Conservation (phyloP, 75 land plant genomes). For the Pinus tabuliformis region DNA sequence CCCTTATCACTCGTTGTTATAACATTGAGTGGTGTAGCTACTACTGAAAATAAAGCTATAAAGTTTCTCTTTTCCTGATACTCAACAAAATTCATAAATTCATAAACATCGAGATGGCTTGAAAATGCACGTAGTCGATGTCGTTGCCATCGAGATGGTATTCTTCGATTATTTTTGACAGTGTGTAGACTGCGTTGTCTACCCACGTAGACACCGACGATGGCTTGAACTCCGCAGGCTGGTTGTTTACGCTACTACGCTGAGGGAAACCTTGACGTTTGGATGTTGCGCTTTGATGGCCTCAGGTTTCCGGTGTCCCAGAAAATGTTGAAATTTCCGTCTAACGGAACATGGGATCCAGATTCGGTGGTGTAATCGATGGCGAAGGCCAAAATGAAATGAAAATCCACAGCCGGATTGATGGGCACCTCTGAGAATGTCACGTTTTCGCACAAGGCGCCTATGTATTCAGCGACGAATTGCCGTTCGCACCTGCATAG, state of each 20-base stretch:
- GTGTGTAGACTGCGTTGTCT: conserved; percentile 32
- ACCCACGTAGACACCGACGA: conserved; percentile 23
- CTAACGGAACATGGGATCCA: conserved; percentile 13
- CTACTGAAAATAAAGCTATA: no score
- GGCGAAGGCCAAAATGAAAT: conserved; percentile 52
- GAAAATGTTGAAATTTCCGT: conserved; percentile 25
- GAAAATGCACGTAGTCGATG: conserved; percentile 40
- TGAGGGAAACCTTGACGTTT: conserved; percentile 18
- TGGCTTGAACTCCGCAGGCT: neutral
- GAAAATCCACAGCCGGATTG: no score
- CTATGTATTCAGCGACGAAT: conserved; percentile 44
- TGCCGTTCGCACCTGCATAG: no score
- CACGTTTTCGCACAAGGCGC: conserved; percentile 35
- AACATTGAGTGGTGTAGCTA: no score
- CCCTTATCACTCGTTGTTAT: no score
- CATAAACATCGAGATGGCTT: no score
- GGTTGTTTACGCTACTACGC: conserved; percentile 13
- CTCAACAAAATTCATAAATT: no score
- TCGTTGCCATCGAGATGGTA: conserved; percentile 37
- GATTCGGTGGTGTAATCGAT: conserved; percentile 27
- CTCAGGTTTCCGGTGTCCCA: conserved; percentile 12
- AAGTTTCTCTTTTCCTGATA: no score
- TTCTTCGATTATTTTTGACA: conserved; percentile 15
- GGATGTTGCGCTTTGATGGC: conserved; percentile 5
- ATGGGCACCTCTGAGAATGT: conserved; percentile 39